These are phyloP conservation scores for Lepidium aucheri DNA, from an alignment of 345 rosid genomes.

Conservation along the genomic window DNA sequence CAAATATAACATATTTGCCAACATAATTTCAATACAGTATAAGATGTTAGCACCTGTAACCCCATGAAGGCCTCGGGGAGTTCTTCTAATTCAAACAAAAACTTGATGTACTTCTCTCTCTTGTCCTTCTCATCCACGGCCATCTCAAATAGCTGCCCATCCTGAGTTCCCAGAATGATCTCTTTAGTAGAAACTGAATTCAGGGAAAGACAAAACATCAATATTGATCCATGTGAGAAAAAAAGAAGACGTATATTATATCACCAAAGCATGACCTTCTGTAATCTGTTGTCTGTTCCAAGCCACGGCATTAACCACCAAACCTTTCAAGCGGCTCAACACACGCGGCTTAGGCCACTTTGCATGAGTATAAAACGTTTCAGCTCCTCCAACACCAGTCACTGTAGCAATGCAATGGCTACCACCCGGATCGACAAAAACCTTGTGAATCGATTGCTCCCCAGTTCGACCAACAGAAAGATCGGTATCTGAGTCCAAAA, in stretches of 20 bases:
- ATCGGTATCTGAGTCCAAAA: slow-evolving; percentile 56
- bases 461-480: slow-evolving; percentile 79
- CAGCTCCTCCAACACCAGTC: slow-evolving; percentile 75
- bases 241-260: neutral
- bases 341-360: slow-evolving; percentile 93
- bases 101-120: slow-evolving; percentile 82
- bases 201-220: slow-evolving; percentile 8
- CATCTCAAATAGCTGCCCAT: slow-evolving; percentile 88
- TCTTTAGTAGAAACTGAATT: slow-evolving; percentile 84
- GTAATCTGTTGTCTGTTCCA: slow-evolving; percentile 95
- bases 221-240: neutral
- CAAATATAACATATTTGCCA: neutral
- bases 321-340: slow-evolving; percentile 68
- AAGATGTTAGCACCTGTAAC: slow-evolving; percentile 53
- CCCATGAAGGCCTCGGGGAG: slow-evolving; percentile 94
- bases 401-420: slow-evolving; percentile 89
- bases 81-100: slow-evolving; percentile 65
- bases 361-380: slow-evolving; percentile 83
- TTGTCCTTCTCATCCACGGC: slow-evolving; percentile 97
- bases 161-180: slow-evolving; percentile 80
- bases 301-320: slow-evolving; percentile 79
- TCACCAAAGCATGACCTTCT: slow-evolving; percentile 50
- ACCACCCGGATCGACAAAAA: slow-evolving; percentile 97
- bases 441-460: slow-evolving; percentile 83
- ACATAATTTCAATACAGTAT: neutral